Base-by-base conservation (phyloP, 129 eudicot genomes). In the Calendula officinalis region DNA sequence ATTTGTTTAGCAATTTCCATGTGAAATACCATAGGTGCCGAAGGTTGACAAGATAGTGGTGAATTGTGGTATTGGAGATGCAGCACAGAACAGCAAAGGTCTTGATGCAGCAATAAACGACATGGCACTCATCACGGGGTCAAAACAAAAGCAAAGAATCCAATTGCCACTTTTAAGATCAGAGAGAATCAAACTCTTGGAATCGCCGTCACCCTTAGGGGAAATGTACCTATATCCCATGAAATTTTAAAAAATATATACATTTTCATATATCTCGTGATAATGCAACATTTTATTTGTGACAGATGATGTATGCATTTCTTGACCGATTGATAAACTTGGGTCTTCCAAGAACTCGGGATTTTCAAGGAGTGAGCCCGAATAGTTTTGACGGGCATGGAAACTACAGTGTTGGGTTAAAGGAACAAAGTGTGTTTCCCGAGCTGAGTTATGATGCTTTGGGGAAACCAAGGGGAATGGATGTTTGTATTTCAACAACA, bases 31-130 rank as follows among this genome's bases (percentile, higher is more conserved):
- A 57, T 34, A 90, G 97, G 87, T 90, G 43, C 97, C 97, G 9
- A 90, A 90, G 68, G 43, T 90, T 73, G 73, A 73, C n/a, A 90
- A 90, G 65, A 71, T 90, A 59, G 92, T 84, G 30, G 81, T 90
- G 66, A 90, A 90, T 76, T 86, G 91, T 73, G 97, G 95, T 57
- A 86, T 90, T 38, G 97, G 97, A 75, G 95, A 90, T 50, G 97
- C 97, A 50, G 83, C 89, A 13, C 95, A 86, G 79, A 87, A 90
- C 48, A 57, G 69, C 39, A 90, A 86, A 75, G 95, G 94, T 64
- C 74, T 87, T 66, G 95, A 86, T 17, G 87, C 85, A 8, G 95
- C 95, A 50, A 67, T 84, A 35, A 84, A 84, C 35, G 95, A 90
- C 43, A 75, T 90, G 78, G 95, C 95, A 5, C 80, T 75, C 32